Percentiles rank a stretch among this genome's conserved stretches.
Evolutionary conservation across 306 rosid species (phyloP).

Genomic region (Glycyrrhiza uralensis): DNA sequence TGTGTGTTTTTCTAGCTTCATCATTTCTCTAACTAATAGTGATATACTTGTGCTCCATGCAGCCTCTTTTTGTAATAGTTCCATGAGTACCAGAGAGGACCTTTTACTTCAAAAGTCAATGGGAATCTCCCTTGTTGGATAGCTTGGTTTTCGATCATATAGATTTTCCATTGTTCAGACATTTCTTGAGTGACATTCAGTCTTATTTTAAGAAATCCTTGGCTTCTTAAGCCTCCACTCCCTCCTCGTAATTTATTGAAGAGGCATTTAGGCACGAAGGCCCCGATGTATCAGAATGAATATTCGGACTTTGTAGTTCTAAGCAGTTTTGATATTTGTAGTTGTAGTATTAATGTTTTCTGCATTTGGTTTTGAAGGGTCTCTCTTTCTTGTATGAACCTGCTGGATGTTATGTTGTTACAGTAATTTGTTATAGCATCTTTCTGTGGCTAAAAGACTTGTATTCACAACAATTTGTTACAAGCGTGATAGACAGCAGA

Average conservation of each 20-base stretch:
- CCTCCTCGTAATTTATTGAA: neutral
- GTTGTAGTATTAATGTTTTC: neutral
- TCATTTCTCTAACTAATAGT: slow-evolving; percentile 14
- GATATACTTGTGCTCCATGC: slow-evolving; percentile 29
- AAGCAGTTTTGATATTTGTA: slow-evolving; percentile 27
- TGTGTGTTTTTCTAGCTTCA: neutral
- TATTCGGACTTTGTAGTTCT: slow-evolving; percentile 12
- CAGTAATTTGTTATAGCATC: neutral
- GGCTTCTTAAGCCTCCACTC: neutral
- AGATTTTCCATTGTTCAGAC: neutral
- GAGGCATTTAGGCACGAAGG: slow-evolving; percentile 19
- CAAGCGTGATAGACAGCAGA: neutral
- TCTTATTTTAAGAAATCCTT: slow-evolving; percentile 10
- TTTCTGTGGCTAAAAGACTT: neutral
- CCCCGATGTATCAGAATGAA: slow-evolving; percentile 5
- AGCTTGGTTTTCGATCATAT: slow-evolving; percentile 11
- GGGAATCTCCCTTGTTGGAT: slow-evolving; percentile 16
- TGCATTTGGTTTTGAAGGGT: neutral
- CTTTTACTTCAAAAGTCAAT: slow-evolving; percentile 30
- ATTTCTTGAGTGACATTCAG: slow-evolving; percentile 7
- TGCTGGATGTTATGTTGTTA: neutral
- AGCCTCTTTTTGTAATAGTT: slow-evolving; percentile 66
- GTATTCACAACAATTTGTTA: neutral
- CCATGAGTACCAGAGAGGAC: slow-evolving; percentile 47
- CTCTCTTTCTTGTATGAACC: slow-evolving; percentile 5